These are phyloP conservation scores for Stromatinia cepivora DNA, from an alignment of 2,329 filamentous ascomycete species.

Conservation along the genomic window DNA sequence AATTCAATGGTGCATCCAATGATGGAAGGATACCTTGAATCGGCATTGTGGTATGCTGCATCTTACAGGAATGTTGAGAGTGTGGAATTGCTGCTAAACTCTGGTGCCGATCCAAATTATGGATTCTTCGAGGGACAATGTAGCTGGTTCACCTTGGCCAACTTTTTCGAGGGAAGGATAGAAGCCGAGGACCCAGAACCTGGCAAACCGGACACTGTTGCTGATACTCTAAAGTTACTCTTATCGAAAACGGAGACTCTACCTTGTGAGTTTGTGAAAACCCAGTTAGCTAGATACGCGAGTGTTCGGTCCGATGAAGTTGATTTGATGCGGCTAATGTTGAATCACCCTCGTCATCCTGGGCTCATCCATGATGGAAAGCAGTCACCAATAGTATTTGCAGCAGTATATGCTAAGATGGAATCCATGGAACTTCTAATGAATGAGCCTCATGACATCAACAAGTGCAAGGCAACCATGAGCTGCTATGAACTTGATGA, in stretches of 20 bases:
- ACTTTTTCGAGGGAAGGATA: not conserved
- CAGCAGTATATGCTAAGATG: not conserved
- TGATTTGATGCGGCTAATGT: not conserved
- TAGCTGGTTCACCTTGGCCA: not conserved
- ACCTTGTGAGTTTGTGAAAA: not conserved
- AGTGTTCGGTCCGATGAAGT: accelerated
- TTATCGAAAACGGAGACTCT: not conserved
- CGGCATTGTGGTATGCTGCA: not conserved
- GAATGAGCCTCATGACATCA: not conserved
- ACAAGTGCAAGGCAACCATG: not conserved
- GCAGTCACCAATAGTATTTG: not conserved
- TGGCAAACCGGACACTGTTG: not conserved
- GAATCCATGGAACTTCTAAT: not conserved
- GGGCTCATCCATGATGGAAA: not conserved
- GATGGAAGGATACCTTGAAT: not conserved
- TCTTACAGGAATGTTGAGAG: accelerated
- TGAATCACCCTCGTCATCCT: not conserved
- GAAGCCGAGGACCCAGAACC: not conserved
- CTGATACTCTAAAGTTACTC: not conserved
- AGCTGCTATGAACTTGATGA: accelerated
- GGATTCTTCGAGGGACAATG: not conserved
- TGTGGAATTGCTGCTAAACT: not conserved
- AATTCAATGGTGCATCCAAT: not conserved
- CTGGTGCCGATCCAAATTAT: not conserved
- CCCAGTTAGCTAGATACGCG: not conserved